Conservation (phyloP, 768 basidiomycete genomes). For the Lyophyllum semitale region DNA sequence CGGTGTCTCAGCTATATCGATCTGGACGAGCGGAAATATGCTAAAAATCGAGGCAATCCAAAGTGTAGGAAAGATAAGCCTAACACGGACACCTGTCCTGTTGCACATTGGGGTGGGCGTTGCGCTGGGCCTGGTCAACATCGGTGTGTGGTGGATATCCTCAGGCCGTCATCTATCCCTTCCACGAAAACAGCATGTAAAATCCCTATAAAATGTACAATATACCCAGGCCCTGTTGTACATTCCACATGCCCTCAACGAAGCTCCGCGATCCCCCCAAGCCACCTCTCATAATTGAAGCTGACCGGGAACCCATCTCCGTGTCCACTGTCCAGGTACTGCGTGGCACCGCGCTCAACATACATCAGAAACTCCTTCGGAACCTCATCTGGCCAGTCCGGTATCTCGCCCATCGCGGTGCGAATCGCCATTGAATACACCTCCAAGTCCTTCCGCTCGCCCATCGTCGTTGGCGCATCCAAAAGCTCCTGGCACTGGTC, state of each 20-base stretch:
- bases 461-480: slow-evolving; percentile 52
- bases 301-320: slow-evolving; percentile 36
- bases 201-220: slow-evolving; percentile 13
- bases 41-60: slow-evolving; percentile 22
- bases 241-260: not conserved
- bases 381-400: slow-evolving; percentile 37
- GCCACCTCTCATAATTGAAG: slow-evolving; percentile 51
- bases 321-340: slow-evolving; percentile 34
- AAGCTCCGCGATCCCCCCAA: slow-evolving; percentile 8
- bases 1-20: slow-evolving; percentile 24
- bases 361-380: slow-evolving; percentile 47
- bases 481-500: slow-evolving; percentile 71
- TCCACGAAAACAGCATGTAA: slow-evolving; percentile 6
- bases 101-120: slow-evolving; percentile 36
- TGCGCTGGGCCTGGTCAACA: slow-evolving; percentile 14
- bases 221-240: not conserved
- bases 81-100: slow-evolving; percentile 27
- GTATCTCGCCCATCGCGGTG: slow-evolving; percentile 42
- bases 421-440: slow-evolving; percentile 56
- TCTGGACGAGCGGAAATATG: slow-evolving; percentile 27
- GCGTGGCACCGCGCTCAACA: slow-evolving; percentile 41
- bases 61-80: slow-evolving; percentile 22
- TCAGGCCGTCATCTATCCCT: slow-evolving; percentile 18
- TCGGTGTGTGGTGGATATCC: slow-evolving; percentile 24
- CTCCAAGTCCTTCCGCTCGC: slow-evolving; percentile 60